phyloP scores from a whole-genome alignment of 1,284 basidiomycete species.

The Salmacisia buchloeana region DNA sequence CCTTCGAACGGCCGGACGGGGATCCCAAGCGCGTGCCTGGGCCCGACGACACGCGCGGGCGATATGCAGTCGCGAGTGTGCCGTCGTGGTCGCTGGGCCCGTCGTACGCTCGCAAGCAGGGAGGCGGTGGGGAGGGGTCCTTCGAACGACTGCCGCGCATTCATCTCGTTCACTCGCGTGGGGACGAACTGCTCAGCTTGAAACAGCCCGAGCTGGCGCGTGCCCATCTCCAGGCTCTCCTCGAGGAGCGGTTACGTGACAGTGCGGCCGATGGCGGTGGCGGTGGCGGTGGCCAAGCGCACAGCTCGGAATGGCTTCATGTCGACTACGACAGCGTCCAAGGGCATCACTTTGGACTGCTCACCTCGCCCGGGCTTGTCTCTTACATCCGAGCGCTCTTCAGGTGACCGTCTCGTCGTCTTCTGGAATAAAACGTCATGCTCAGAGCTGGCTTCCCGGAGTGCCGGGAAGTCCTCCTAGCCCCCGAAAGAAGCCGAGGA shows the following conservation, averaged over 20 bases:
- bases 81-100: conserved; percentile 69
- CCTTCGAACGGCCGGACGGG: neutral
- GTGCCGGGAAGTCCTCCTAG: too few relatives aligned
- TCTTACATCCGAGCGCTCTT: neutral
- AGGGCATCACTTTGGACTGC: neutral
- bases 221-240: neutral
- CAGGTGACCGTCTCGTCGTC: too few relatives aligned
- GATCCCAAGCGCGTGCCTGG: neutral
- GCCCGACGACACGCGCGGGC: neutral
- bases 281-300: too few relatives aligned
- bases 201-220: neutral
- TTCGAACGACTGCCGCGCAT: neutral
- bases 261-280: too few relatives aligned
- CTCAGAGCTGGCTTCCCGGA: too few relatives aligned
- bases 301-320: neutral
- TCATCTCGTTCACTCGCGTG: neutral
- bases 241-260: neutral
- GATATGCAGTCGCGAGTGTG: neutral
- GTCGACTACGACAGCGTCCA: neutral
- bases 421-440: too few relatives aligned
- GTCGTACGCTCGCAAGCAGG: conserved; percentile 55
- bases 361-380: neutral
- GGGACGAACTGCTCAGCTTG: neutral
- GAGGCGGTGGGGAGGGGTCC: neutral
- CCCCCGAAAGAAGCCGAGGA: too few relatives aligned